Evolutionary conservation across 139 green algal genomes (phyloP).

Genomic region (Ettlia oleoabundans): DNA sequence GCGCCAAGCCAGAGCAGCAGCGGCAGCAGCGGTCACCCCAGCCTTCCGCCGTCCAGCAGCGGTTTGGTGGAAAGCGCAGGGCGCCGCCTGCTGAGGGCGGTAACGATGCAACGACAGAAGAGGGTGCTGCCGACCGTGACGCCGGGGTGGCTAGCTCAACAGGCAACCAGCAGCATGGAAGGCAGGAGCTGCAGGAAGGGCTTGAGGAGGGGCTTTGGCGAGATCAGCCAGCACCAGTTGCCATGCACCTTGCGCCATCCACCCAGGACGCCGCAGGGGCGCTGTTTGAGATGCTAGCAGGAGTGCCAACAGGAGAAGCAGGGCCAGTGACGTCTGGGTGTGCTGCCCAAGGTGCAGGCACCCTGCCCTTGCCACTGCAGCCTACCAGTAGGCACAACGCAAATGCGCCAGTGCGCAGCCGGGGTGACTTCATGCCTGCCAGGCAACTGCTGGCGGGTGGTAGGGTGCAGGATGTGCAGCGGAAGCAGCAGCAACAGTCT

Average conservation of each 20-base stretch:
- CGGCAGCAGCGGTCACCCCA: not conserved
- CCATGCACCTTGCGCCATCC: not conserved
- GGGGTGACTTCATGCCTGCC: not conserved
- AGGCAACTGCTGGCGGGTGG: not conserved
- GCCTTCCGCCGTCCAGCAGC: too few species aligned
- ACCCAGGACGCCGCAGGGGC: constrained; percentile 22
- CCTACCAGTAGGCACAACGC: constrained; percentile 1
- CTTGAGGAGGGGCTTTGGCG: too few species aligned
- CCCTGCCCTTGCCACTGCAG: not conserved
- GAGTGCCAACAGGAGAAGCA: not conserved
- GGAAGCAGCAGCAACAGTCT: not conserved
- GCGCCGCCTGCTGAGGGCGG: too few species aligned
- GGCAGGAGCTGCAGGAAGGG: too few species aligned
- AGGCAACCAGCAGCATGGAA: not conserved
- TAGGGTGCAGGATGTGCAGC: not conserved
- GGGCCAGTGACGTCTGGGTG: too few species aligned
- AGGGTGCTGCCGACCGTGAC: not conserved
- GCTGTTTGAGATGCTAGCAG: not conserved
- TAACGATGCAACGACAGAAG: too few species aligned
- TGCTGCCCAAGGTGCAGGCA: not conserved
- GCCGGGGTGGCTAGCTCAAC: not conserved
- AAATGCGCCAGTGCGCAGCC: not conserved
- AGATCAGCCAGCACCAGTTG: not conserved
- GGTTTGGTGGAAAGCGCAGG: too few species aligned
- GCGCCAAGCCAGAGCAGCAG: not conserved